Percentiles rank a stretch among this genome's conserved stretches.
phyloP scores from a whole-genome alignment of 441 rosid species.

The Brassica hybrid region DNA sequence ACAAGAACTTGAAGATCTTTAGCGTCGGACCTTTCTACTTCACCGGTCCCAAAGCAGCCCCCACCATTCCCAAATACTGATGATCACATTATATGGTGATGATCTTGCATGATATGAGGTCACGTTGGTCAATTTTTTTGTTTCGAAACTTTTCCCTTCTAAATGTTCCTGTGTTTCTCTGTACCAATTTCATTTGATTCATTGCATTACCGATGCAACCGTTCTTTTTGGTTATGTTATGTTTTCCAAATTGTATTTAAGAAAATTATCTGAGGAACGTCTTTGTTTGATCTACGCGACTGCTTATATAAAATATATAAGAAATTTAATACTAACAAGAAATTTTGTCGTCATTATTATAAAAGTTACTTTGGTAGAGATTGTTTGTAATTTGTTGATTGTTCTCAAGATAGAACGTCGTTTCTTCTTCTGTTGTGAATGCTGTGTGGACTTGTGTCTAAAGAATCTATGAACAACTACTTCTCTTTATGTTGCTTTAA shows the following conservation, averaged over 20 bases:
- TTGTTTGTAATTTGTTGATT: neutral
- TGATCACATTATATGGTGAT: neutral
- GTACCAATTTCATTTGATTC: neutral
- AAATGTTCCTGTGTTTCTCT: neutral
- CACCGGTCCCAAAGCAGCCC: constrained; percentile 34
- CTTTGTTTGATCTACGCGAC: neutral
- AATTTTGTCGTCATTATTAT: neutral
- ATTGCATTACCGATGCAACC: neutral
- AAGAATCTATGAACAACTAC: neutral
- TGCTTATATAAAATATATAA: too few relatives aligned
- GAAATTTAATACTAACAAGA: neutral
- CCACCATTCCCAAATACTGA: constrained; percentile 19
- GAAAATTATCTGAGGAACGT: neutral
- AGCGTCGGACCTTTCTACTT: constrained; percentile 50
- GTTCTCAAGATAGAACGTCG: too few relatives aligned
- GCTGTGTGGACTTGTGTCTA: neutral
- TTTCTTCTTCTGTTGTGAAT: neutral
- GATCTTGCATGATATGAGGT: neutral
- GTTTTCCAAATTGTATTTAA: neutral
- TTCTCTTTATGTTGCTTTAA: neutral
- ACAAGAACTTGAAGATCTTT: constrained; percentile 50
- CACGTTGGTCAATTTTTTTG: neutral
- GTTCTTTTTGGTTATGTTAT: neutral
- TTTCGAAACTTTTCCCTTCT: neutral
- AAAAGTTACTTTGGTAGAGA: too few relatives aligned